Conservation (phyloP, 192 early-diverging fungal species). For the Umbelopsis vinacea region DNA sequence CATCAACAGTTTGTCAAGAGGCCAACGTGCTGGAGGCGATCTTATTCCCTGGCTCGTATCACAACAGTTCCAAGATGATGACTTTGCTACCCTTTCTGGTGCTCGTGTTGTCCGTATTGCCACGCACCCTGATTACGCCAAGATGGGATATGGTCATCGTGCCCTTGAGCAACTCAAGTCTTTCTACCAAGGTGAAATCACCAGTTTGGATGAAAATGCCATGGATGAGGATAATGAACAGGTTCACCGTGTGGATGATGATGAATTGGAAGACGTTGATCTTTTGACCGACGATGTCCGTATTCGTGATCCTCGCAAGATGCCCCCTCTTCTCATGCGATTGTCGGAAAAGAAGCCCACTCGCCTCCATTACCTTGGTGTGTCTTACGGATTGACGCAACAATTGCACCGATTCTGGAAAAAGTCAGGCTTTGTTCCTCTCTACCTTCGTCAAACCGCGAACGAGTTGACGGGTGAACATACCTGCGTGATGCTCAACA, state of each 20-base stretch:
- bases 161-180: constrained; percentile 83
- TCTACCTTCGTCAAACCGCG: constrained; percentile 95
- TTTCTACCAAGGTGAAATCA: constrained; percentile 87
- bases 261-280: constrained; percentile 55
- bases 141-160: constrained; percentile 97
- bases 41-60: constrained; percentile 97
- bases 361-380: constrained; percentile 93
- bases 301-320: constrained; percentile 83
- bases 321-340: constrained; percentile 92
- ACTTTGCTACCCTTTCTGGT: constrained; percentile 93
- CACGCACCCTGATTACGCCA: constrained; percentile 94
- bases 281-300: constrained; percentile 77
- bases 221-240: constrained; percentile 56
- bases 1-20: constrained; percentile 79
- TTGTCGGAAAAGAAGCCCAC: constrained; percentile 81
- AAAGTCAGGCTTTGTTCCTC: constrained; percentile 83
- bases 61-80: constrained; percentile 95
- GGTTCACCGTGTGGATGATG: constrained; percentile 55
- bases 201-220: constrained; percentile 64
- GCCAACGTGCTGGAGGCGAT: constrained; percentile 88
- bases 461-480: constrained; percentile 99
- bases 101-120: constrained; percentile 97
- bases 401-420: constrained; percentile 97
- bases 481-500: constrained; percentile 96
- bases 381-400: constrained; percentile 91